These are phyloP conservation scores for Penicillium vulpinum DNA, from an alignment of 2,329 filamentous ascomycete genomes.

Conservation along the genomic window DNA sequence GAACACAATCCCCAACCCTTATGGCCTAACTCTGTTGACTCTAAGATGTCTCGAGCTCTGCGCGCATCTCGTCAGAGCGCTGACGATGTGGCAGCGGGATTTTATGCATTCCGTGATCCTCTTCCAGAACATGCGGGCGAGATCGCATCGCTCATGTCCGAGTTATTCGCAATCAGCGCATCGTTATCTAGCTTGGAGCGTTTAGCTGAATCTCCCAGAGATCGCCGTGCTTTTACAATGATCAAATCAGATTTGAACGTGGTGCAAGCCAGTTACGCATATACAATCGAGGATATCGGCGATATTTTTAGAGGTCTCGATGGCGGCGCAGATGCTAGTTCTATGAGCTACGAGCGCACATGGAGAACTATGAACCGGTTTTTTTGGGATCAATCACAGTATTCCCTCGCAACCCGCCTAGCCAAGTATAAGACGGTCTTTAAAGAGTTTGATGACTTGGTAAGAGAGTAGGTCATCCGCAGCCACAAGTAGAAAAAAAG, in stretches of 20 bases:
- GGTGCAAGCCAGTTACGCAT: constrained; percentile 50
- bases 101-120: constrained; percentile 52
- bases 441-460: constrained; percentile 44
- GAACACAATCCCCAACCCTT: constrained; percentile 1
- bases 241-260: constrained; percentile 52
- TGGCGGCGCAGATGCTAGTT: constrained; percentile 24
- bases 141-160: constrained; percentile 55
- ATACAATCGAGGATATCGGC: constrained; percentile 54
- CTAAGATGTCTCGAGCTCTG: constrained; percentile 45
- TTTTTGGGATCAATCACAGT: constrained; percentile 50
- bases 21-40: constrained; percentile 22
- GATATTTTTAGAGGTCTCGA: constrained; percentile 47
- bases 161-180: constrained; percentile 56
- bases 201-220: constrained; percentile 42
- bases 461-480: constrained; percentile 47
- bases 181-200: constrained; percentile 51
- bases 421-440: constrained; percentile 54
- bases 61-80: constrained; percentile 49
- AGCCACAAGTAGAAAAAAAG: neutral
- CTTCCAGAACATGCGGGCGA: constrained; percentile 54
- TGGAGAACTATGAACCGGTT: constrained; percentile 53
- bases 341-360: constrained; percentile 47
- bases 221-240: constrained; percentile 39
- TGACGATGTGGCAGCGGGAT: constrained; percentile 54
- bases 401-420: constrained; percentile 50